Percentiles rank a stretch among this genome's conserved stretches.
These are phyloP conservation scores for Moricandia arvensis DNA, from an alignment of 345 rosid species.

Conservation along the genomic window DNA sequence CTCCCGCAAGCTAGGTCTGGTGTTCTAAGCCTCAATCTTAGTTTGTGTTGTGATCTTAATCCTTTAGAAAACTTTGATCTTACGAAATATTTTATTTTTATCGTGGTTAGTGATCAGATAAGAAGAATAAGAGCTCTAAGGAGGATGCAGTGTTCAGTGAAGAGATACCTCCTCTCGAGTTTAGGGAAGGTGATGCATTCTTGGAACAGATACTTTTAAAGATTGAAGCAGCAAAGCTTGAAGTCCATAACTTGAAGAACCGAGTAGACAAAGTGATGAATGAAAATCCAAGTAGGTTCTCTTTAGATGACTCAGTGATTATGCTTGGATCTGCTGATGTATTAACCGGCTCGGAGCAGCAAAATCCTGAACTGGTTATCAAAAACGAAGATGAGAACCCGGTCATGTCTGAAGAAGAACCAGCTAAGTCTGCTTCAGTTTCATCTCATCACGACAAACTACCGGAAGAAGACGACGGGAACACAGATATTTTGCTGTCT, in stretches of 20 bases:
- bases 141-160: constrained; percentile 44
- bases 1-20: constrained; percentile 30
- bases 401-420: constrained; percentile 35
- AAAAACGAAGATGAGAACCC: constrained; percentile 41
- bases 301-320: constrained; percentile 49
- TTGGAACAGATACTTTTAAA: constrained; percentile 59
- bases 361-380: constrained; percentile 37
- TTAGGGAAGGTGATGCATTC: constrained; percentile 45
- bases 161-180: constrained; percentile 45
- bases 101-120: constrained; percentile 33
- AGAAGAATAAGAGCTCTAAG: constrained; percentile 34
- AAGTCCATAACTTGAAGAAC: constrained; percentile 48
- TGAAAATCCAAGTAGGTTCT: constrained; percentile 58
- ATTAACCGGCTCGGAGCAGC: constrained; percentile 41
- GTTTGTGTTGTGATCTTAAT: background rate
- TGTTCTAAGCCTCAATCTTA: constrained; percentile 5
- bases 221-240: constrained; percentile 53
- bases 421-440: constrained; percentile 36
- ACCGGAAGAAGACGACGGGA: constrained; percentile 29
- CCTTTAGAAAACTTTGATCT: background rate
- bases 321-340: constrained; percentile 39
- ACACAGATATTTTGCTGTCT: constrained; percentile 40
- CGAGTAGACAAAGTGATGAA: constrained; percentile 60
- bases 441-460: constrained; percentile 34
- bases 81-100: background rate